Base-by-base conservation (phyloP, 106 monocot genomes). In the Allium fistulosum region DNA sequence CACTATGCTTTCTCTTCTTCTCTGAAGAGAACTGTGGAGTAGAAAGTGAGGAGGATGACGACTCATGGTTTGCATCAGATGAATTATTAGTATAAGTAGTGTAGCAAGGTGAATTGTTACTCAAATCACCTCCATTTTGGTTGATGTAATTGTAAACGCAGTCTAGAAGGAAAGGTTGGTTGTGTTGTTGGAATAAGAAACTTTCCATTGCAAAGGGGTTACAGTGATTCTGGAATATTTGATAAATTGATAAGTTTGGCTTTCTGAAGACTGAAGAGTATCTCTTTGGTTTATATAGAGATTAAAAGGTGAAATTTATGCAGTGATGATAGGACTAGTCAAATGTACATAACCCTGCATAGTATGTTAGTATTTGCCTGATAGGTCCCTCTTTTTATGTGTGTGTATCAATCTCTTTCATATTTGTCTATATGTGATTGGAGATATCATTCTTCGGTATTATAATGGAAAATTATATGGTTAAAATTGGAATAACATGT, bases 1-100 rank as follows among this genome's bases (percentile, higher is more conserved):
- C 50, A 51, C 66, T 66, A 7, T 66, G 49, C 49, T 66, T 66
- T 14, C 66, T 66, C 66, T 51, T 66, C 66, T 66, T 65, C 65
- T 65, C 65, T 9, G 18, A 48, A 49, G 65, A 65, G 62, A 37
- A 11, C 10, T 10, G 66, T 16, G 66, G 51, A 51, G 17, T 37
- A 37, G 37, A 37, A 37, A 37, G 51, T 18, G 66, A 51, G 66
- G 22, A 51, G 17, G 51, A 22, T 22, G 66, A n/a, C 16, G 46
- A 13, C 6, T 64, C 48, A 14, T 63, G 45, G 15, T 45, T 46
- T 11, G 62, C 62, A 14, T 63, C 62, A 2, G 62, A 45, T 15
- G 62, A 63, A 7, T 51, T 37, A 37, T 37, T 37, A 37, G 37
- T 37, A 37, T 37, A 37, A 37, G 37, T 5, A 37, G 37, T 66